Evolutionary conservation across 164 flowering plant species (phyloP).

Genomic region (Euptelea pleiosperma): DNA sequence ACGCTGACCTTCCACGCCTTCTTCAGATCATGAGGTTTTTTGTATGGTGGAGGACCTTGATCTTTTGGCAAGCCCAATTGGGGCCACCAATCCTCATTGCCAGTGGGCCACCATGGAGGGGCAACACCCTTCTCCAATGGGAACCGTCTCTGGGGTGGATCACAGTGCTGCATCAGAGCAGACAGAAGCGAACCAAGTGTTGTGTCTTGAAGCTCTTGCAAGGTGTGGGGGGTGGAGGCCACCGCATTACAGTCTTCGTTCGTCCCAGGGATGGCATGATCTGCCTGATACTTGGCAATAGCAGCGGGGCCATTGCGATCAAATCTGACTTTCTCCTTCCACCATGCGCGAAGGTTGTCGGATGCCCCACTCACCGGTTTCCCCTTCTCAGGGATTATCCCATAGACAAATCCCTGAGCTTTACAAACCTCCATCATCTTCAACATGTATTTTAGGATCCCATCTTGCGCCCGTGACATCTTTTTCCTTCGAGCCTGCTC

Average conservation of each 20-base stretch:
- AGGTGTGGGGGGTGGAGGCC: conserved; percentile 41
- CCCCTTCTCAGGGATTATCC: conserved; percentile 86
- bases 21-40: conserved; percentile 77
- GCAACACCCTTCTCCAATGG: conserved; percentile 66
- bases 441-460: conserved; percentile 77
- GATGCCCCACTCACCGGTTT: conserved; percentile 92
- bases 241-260: conserved; percentile 26
- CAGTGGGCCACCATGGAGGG: conserved; percentile 84
- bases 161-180: conserved; percentile 77
- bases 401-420: conserved; percentile 89
- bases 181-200: conserved; percentile 71
- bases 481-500: conserved; percentile 87
- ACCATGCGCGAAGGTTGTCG: conserved; percentile 85
- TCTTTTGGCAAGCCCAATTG: conserved; percentile 48
- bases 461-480: conserved; percentile 90
- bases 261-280: conserved; percentile 41
- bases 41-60: conserved; percentile 66
- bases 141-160: conserved; percentile 72
- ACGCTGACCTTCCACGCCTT: conserved; percentile 74
- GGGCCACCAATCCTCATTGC: conserved; percentile 70
- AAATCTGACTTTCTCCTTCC: conserved; percentile 86
- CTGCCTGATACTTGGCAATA: conserved; percentile 60
- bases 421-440: conserved; percentile 94
- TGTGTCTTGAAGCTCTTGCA: conserved; percentile 72
- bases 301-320: conserved; percentile 90